These are phyloP conservation scores for Cadophora sp. DNA, from an alignment of 2,329 filamentous ascomycete genomes.

Conservation along the genomic window DNA sequence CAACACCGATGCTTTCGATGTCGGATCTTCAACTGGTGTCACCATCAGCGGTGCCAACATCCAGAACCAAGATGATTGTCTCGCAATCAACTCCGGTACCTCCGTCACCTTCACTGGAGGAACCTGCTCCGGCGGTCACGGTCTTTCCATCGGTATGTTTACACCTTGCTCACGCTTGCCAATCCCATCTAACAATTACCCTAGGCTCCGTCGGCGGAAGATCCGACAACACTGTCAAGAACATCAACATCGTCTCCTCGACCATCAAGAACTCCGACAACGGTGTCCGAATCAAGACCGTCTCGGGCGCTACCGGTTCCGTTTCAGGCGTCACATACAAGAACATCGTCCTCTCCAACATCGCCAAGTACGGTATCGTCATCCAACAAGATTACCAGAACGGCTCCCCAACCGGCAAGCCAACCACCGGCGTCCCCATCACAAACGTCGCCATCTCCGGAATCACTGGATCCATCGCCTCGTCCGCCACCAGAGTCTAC, in stretches of 20 bases:
- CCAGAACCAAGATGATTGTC: constrained; percentile 66
- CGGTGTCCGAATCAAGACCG: constrained; percentile 51
- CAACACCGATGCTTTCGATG: constrained; percentile 63
- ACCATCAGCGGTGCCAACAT: constrained; percentile 58
- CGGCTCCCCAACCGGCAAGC: constrained; percentile 37
- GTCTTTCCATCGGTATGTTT: constrained; percentile 38
- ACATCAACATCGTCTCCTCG: constrained; percentile 57
- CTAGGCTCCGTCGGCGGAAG: constrained; percentile 65
- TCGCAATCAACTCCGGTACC: constrained; percentile 64
- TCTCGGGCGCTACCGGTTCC: constrained; percentile 48
- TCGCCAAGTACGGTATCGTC: constrained; percentile 54
- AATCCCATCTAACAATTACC: constrained; percentile 31
- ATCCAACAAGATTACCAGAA: constrained; percentile 62
- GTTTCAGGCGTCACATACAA: constrained; percentile 59
- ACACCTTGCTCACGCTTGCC: neutral
- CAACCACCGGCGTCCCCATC: constrained; percentile 56
- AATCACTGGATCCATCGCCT: constrained; percentile 51
- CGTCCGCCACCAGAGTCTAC: constrained; percentile 52
- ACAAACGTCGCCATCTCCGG: constrained; percentile 54
- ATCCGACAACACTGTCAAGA: constrained; percentile 59
- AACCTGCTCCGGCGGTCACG: constrained; percentile 46
- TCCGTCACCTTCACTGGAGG: constrained; percentile 42
- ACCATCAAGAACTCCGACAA: constrained; percentile 59
- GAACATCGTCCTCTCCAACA: constrained; percentile 57
- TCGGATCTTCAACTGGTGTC: constrained; percentile 54